These are phyloP conservation scores for Saprolegnia parasitica DNA, from an alignment of 352 stramenopile species.

Conservation along the genomic window DNA sequence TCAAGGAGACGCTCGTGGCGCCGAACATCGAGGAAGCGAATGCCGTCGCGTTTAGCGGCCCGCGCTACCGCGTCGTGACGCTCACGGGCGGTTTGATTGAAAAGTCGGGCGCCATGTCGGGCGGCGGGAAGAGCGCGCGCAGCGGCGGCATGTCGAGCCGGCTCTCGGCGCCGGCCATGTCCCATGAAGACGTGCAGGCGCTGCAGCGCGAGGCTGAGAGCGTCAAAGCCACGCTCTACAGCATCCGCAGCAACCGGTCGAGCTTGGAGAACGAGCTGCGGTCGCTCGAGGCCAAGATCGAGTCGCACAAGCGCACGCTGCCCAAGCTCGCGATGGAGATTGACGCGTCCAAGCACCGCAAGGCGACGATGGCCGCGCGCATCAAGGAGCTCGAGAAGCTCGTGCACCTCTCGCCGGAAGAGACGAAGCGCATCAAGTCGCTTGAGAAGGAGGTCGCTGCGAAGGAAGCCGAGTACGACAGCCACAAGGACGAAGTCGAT, in stretches of 20 bases:
- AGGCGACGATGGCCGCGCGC: slow-evolving; percentile 61
- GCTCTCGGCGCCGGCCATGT: slow-evolving; percentile 43
- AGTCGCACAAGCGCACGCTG: slow-evolving; percentile 84
- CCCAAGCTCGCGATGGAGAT: slow-evolving; percentile 90
- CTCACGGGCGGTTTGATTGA: slow-evolving; percentile 97
- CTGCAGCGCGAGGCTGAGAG: slow-evolving; percentile 55
- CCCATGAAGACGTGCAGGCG: slow-evolving; percentile 51
- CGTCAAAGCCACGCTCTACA: slow-evolving; percentile 48
- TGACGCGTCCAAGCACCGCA: slow-evolving; percentile 43
- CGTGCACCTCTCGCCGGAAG: slow-evolving; percentile 79
- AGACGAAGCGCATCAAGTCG: slow-evolving; percentile 81
- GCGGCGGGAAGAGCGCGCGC: slow-evolving; percentile 91
- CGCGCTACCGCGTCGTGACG: slow-evolving; percentile 97
- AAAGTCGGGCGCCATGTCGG: slow-evolving; percentile 98
- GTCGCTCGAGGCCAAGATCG: slow-evolving; percentile 80
- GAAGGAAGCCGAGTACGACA: slow-evolving; percentile 85
- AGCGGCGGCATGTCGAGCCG: slow-evolving; percentile 92
- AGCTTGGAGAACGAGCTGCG: slow-evolving; percentile 82
- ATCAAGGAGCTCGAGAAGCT: slow-evolving; percentile 79
- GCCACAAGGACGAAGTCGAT: slow-evolving; percentile 57
- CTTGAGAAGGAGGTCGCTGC: slow-evolving; percentile 79
- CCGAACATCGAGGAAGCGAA: slow-evolving; percentile 92
- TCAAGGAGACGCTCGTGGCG: slow-evolving; percentile 97
- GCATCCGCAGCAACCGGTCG: slow-evolving; percentile 57
- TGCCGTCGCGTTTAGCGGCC: slow-evolving; percentile 84